Conservation (phyloP, 148 eudicot species). For the Rhododendron henanense region DNA sequence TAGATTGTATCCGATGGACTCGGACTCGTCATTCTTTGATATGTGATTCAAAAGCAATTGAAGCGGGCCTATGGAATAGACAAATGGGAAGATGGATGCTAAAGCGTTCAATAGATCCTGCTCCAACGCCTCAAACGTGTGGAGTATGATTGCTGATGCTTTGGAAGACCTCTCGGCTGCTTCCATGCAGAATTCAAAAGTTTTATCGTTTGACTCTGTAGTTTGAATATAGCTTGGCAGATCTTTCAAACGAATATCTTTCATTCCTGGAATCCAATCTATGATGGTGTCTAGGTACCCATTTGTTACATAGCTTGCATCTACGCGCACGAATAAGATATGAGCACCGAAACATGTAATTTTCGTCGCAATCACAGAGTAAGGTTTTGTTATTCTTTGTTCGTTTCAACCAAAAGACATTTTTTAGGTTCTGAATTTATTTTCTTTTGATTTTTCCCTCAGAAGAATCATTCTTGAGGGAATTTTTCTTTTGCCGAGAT, state of each 20-base stretch:
- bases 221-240: slow-evolving; percentile 1
- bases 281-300: not conserved
- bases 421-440: not conserved
- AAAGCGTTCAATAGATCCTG: not conserved
- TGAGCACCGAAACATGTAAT: not conserved
- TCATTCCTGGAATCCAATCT: slow-evolving; percentile 1
- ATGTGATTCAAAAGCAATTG: not conserved
- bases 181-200: slow-evolving; percentile 5
- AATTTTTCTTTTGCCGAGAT: not conserved
- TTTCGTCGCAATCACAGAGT: not conserved
- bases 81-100: not conserved
- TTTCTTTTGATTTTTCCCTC: no score
- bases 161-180: not conserved
- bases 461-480: no score
- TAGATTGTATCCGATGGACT: not conserved
- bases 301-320: slow-evolving; percentile 7
- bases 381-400: not conserved
- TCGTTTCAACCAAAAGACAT: not conserved
- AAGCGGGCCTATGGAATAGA: not conserved
- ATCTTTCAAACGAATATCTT: not conserved
- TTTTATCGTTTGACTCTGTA: not conserved
- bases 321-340: not conserved
- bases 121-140: slow-evolving; percentile 10
- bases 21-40: not conserved
- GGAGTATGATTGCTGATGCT: not conserved